Conservation (phyloP, 2,329 filamentous ascomycete species). For the Ascochyta rabiei region DNA sequence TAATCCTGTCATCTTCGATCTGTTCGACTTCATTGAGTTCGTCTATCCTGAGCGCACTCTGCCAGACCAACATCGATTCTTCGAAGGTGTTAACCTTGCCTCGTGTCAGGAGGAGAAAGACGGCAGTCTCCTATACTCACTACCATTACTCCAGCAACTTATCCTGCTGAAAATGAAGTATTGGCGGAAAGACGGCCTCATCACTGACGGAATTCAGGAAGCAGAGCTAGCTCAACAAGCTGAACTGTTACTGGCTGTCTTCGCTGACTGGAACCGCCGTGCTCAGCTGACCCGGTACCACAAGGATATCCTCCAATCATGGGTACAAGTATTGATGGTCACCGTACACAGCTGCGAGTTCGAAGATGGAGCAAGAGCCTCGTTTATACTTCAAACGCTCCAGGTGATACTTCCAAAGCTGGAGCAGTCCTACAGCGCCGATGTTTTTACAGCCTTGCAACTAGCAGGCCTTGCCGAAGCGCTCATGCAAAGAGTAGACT, state of each 20-base stretch:
- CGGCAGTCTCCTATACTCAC: constrained; percentile 66
- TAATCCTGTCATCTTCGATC: constrained; percentile 82
- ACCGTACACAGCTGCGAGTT: constrained; percentile 84
- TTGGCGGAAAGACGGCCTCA: constrained; percentile 52
- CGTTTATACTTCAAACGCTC: constrained; percentile 83
- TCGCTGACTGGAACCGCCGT: constrained; percentile 68
- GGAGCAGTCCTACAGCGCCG: constrained; percentile 74
- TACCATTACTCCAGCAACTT: constrained; percentile 74
- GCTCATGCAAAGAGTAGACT: constrained; percentile 73
- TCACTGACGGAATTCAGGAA: constrained; percentile 46
- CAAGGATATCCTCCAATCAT: constrained; percentile 75
- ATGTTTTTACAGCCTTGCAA: constrained; percentile 72
- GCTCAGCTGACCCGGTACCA: constrained; percentile 62
- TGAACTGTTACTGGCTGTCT: constrained; percentile 61
- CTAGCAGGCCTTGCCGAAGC: constrained; percentile 77
- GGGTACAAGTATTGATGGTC: constrained; percentile 83
- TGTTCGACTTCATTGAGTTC: constrained; percentile 87
- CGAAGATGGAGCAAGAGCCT: constrained; percentile 71
- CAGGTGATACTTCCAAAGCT: constrained; percentile 89
- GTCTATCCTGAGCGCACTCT: constrained; percentile 56
- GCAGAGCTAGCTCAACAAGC: constrained; percentile 56
- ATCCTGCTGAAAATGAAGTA: constrained; percentile 73
- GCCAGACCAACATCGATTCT: constrained; percentile 63
- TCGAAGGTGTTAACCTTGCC: constrained; percentile 70
- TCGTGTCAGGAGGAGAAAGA: constrained; percentile 66